Evolutionary conservation across 352 stramenopile genomes (phyloP).

Genomic region (Phytophthora pluvialis): DNA sequence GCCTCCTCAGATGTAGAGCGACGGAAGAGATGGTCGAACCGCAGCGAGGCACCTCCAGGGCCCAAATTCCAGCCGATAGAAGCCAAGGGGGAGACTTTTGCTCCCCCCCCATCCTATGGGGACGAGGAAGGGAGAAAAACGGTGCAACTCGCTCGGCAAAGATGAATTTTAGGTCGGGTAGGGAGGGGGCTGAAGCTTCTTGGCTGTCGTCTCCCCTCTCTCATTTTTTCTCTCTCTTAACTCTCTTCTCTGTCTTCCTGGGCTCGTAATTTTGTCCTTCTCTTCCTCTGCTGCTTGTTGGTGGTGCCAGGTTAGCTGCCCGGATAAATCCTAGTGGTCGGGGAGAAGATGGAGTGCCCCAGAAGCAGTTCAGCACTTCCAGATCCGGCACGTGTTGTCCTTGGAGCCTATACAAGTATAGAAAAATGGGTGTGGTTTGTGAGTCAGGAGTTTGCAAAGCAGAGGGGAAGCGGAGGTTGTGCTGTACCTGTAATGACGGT

Average conservation of each 20-base stretch:
- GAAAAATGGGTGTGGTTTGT: neutral
- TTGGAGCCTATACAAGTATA: conserved; percentile 60
- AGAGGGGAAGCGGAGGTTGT: no score
- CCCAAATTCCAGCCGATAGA: conserved; percentile 2
- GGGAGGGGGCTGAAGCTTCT: neutral
- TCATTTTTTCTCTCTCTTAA: conserved; percentile 28
- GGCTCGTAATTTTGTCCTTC: conserved; percentile 1
- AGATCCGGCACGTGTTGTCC: conserved; percentile 88
- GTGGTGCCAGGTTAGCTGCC: neutral
- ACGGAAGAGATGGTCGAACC: neutral
- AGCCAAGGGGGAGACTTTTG: neutral
- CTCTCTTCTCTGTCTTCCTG: conserved; percentile 14
- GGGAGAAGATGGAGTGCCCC: no score
- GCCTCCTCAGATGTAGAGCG: conserved; percentile 51
- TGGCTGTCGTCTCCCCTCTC: conserved; percentile 3
- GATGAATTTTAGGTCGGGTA: conserved; percentile 26
- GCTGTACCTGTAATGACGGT: conserved; percentile 96
- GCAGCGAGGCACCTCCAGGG: neutral
- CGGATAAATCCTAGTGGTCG: neutral
- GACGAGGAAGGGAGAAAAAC: neutral
- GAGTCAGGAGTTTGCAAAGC: no score
- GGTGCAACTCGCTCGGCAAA: conserved; percentile 1
- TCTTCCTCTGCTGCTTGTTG: neutral
- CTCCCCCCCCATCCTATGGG: neutral
- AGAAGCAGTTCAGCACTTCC: conserved; percentile 63